Percentiles rank a stretch among this genome's conserved stretches.
Conservation (phyloP, 2,329 filamentous ascomycete genomes). For the Botrytis deweyae region DNA sequence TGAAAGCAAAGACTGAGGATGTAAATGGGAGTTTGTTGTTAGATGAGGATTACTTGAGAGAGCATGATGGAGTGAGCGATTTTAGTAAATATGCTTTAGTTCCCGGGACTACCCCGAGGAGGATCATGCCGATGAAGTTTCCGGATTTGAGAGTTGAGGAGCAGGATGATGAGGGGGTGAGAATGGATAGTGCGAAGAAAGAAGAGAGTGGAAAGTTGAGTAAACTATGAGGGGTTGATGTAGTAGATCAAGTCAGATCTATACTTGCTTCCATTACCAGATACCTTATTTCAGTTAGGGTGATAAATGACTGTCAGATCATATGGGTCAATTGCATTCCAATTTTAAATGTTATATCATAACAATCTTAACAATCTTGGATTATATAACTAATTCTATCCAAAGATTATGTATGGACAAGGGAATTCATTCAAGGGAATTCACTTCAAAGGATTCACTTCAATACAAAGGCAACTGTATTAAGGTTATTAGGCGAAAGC, state of each 20-base stretch:
- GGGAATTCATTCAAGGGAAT: too few relatives aligned
- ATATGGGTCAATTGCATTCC: not conserved
- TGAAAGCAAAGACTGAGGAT: constrained; percentile 54
- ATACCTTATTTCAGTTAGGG: not conserved
- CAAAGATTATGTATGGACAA: too few relatives aligned
- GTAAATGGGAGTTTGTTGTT: constrained; percentile 73
- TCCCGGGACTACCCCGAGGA: constrained; percentile 59
- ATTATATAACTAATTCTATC: too few relatives aligned
- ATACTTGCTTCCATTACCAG: too few relatives aligned
- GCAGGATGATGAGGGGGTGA: constrained; percentile 75
- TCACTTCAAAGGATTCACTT: too few relatives aligned
- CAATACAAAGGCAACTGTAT: too few relatives aligned
- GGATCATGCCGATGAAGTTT: constrained; percentile 72
- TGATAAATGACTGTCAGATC: too few relatives aligned
- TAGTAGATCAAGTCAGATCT: not conserved
- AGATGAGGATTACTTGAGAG: constrained; percentile 78
- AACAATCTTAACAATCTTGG: too few relatives aligned
- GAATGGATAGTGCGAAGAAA: constrained; percentile 61
- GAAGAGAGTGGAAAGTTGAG: constrained; percentile 25
- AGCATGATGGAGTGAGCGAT: constrained; percentile 62
- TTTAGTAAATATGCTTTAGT: constrained; percentile 74
- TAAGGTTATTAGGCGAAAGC: too few relatives aligned
- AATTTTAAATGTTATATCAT: too few relatives aligned
- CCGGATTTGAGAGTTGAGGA: constrained; percentile 72
- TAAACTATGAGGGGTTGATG: not conserved